phyloP scores from a whole-genome alignment of 768 basidiomycete species.

The Boletus coccyginus region DNA sequence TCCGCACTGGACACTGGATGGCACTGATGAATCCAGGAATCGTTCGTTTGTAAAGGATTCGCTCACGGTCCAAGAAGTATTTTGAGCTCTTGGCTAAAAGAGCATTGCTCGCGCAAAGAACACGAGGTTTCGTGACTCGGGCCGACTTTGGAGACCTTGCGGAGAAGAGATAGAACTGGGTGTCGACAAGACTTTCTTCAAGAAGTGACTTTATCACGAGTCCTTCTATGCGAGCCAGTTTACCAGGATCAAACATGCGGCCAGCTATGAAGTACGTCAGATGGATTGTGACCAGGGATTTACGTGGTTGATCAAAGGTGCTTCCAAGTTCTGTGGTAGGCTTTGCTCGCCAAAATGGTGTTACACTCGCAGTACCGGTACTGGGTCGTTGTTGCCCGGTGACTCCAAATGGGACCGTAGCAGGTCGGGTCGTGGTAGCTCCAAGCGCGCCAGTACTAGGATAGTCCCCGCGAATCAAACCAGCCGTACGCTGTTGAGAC shows the following conservation, averaged over 20 bases:
- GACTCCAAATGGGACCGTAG: constrained; percentile 26
- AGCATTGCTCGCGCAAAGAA: constrained; percentile 27
- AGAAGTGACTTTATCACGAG: constrained; percentile 14
- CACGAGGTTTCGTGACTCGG: constrained; percentile 16
- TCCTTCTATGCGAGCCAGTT: constrained; percentile 17
- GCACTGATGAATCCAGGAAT: background rate
- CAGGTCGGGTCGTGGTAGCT: constrained; percentile 18
- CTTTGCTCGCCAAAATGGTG: constrained; percentile 25
- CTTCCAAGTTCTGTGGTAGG: constrained; percentile 26
- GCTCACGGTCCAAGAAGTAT: constrained; percentile 29
- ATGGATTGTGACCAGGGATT: background rate
- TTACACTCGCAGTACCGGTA: constrained; percentile 20
- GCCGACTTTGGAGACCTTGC: constrained; percentile 13
- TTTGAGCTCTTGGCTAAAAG: constrained; percentile 26
- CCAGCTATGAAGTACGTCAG: constrained; percentile 1
- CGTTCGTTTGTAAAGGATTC: background rate
- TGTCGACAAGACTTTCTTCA: constrained; percentile 20
- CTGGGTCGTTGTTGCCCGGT: constrained; percentile 4
- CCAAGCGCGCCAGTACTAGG: constrained; percentile 18
- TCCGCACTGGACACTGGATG: constrained; percentile 16
- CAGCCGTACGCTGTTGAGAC: constrained; percentile 23
- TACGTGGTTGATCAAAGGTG: constrained; percentile 24
- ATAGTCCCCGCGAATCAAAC: constrained; percentile 25
- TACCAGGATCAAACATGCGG: background rate
- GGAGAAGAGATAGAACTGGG: constrained; percentile 31